A percentile compares a stretch with the other conserved stretches of the same genome.
These are phyloP conservation scores for Pythium periplocum DNA, from an alignment of 352 stramenopile species.

Conservation along the genomic window DNA sequence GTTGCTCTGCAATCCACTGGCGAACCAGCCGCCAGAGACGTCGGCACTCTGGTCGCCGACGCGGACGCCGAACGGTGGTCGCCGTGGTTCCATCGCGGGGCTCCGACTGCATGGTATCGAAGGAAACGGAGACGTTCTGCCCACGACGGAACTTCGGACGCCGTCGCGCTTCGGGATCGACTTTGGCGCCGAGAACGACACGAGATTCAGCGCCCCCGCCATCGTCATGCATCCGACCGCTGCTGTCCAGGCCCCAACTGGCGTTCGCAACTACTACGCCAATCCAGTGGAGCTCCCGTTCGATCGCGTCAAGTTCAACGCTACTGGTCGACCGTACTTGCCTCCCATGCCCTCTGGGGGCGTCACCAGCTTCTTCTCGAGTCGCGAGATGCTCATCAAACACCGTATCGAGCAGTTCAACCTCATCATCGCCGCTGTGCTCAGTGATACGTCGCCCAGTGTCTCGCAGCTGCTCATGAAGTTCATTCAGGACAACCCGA, in stretches of 20 bases:
- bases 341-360: conserved; percentile 46
- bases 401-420: conserved; percentile 70
- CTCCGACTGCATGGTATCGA: conserved; percentile 19
- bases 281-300: conserved; percentile 37
- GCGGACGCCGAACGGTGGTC: conserved; percentile 8
- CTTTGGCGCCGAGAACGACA: conserved; percentile 20
- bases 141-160: neutral
- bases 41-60: conserved; percentile 51
- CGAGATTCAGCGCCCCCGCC: conserved; percentile 18
- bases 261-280: conserved; percentile 26
- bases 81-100: conserved; percentile 21
- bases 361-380: conserved; percentile 58
- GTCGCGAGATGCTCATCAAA: conserved; percentile 52
- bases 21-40: conserved; percentile 19
- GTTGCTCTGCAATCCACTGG: conserved; percentile 50
- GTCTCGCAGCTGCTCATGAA: conserved; percentile 64
- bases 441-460: conserved; percentile 52
- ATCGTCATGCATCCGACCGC: neutral
- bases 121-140: conserved; percentile 15
- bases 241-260: too few relatives aligned
- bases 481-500: conserved; percentile 77
- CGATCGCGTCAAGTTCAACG: conserved; percentile 46
- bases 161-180: neutral
- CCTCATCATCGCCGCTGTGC: conserved; percentile 54
- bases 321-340: conserved; percentile 40